These are phyloP conservation scores for Trypanosomatidae sp. DNA, from an alignment of 208 protist species.

Conservation along the genomic window DNA sequence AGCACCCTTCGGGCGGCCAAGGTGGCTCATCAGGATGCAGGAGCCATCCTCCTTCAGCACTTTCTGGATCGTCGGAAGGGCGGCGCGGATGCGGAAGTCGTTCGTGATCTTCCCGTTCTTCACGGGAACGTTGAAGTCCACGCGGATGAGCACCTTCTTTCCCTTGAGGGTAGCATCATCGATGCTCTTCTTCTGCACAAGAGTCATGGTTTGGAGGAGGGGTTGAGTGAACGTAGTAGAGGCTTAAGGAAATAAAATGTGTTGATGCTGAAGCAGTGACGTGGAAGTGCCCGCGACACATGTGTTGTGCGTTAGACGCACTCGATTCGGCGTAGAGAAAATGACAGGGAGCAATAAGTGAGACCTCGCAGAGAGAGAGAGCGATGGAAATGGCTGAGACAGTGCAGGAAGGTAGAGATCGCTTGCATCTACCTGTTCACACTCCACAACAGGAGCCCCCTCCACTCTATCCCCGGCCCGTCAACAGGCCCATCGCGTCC, in stretches of 20 bases:
- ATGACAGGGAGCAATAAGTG: background rate
- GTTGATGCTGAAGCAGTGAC: background rate
- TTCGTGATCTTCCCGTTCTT: conserved; percentile 96
- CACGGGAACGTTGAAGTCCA: conserved; percentile 99
- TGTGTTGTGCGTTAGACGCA: background rate
- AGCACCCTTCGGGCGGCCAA: conserved; percentile 98
- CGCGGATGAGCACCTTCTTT: conserved; percentile 96
- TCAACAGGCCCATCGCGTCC: no score
- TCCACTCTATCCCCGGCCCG: no score
- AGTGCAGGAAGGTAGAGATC: background rate
- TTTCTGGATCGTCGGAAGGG: conserved; percentile 96
- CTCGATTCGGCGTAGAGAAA: background rate
- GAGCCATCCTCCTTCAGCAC: conserved; percentile 90
- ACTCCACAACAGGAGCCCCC: no score
- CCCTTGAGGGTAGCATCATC: conserved; percentile 75
- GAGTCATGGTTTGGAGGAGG: conserved; percentile 27
- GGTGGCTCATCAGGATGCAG: conserved; percentile 96
- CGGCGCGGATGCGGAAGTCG: conserved; percentile 93
- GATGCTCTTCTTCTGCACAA: conserved; percentile 79
- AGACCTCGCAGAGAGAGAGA: background rate
- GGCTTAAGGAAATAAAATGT: background rate
- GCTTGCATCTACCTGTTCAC: no score
- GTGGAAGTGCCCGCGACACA: background rate
- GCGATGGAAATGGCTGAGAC: background rate
- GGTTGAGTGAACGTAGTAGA: background rate